phyloP scores from a whole-genome alignment of 2,329 filamentous ascomycete genomes.

The Neofusicoccum sp. region DNA sequence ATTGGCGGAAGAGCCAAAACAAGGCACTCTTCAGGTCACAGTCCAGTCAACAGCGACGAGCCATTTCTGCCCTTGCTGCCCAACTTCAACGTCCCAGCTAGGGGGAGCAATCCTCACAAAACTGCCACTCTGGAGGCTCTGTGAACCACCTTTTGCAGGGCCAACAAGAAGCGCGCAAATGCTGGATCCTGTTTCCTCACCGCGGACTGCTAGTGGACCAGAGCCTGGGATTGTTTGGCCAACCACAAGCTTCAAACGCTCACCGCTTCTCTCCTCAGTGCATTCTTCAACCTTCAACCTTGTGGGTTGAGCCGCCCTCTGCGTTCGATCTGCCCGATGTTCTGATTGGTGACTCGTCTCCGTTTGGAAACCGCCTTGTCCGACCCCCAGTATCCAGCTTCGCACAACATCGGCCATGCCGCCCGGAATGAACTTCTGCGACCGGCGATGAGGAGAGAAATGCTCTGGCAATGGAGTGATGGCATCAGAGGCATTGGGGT shows the following conservation, averaged over 20 bases:
- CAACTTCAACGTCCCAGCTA: slow-evolving; percentile 41
- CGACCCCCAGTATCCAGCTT: slow-evolving; percentile 50
- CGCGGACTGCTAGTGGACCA: not conserved
- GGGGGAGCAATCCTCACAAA: slow-evolving; percentile 40
- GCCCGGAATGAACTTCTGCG: slow-evolving; percentile 48
- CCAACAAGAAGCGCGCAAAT: slow-evolving; percentile 30
- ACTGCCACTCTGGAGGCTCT: slow-evolving; percentile 26
- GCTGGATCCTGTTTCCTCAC: slow-evolving; percentile 18
- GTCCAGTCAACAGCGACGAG: slow-evolving; percentile 45
- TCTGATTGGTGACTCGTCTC: not conserved
- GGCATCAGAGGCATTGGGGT: not conserved
- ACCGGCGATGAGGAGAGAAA: slow-evolving; percentile 54
- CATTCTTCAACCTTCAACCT: slow-evolving; percentile 20
- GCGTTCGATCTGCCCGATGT: not conserved
- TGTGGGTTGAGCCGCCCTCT: not conserved
- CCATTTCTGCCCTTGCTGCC: slow-evolving; percentile 31
- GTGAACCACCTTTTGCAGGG: slow-evolving; percentile 24
- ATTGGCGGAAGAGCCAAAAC: too few species aligned
- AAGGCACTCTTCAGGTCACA: not conserved
- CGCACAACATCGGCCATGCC: slow-evolving; percentile 52
- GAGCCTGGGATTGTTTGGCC: not conserved
- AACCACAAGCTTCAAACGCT: slow-evolving; percentile 8
- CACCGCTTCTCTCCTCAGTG: not conserved
- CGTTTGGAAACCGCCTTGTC: slow-evolving; percentile 12
- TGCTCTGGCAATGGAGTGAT: slow-evolving; percentile 46